Evolutionary conservation across 805 yeast genomes (phyloP).

Genomic region (Candida rishiriensis): DNA sequence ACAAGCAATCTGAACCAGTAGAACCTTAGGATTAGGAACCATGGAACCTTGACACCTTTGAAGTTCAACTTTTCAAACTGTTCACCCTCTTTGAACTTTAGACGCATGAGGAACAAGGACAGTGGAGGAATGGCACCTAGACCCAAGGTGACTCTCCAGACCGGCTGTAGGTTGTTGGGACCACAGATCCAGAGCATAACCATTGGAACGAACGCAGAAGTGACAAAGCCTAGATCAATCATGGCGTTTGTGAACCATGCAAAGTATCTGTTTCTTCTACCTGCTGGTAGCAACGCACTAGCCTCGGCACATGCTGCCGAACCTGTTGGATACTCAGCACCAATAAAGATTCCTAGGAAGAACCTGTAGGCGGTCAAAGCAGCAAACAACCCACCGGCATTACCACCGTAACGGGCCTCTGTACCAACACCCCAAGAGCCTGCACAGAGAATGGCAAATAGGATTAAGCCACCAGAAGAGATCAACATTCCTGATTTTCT

Average conservation of each 20-base stretch:
- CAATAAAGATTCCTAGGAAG: constrained; percentile 86
- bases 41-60: constrained; percentile 61
- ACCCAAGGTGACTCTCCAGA: constrained; percentile 91
- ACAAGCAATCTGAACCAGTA: constrained; percentile 77
- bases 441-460: constrained; percentile 74
- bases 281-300: constrained; percentile 70
- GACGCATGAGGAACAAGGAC: constrained; percentile 69
- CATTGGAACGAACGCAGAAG: constrained; percentile 80
- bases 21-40: constrained; percentile 63
- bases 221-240: constrained; percentile 86
- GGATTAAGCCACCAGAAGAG: constrained; percentile 69
- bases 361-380: constrained; percentile 82
- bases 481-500: constrained; percentile 80
- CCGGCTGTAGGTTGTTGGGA: constrained; percentile 63
- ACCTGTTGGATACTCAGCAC: constrained; percentile 93
- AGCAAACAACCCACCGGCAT: constrained; percentile 72
- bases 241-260: constrained; percentile 82
- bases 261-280: constrained; percentile 83
- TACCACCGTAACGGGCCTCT: constrained; percentile 33
- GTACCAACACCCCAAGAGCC: constrained; percentile 81
- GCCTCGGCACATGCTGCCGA: constrained; percentile 94
- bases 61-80: constrained; percentile 68
- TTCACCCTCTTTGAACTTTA: constrained; percentile 69
- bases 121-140: constrained; percentile 87
- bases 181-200: constrained; percentile 81